Evolutionary conservation across 139 green algal genomes (phyloP).

Genomic region (Tetradesmus obliquus): DNA sequence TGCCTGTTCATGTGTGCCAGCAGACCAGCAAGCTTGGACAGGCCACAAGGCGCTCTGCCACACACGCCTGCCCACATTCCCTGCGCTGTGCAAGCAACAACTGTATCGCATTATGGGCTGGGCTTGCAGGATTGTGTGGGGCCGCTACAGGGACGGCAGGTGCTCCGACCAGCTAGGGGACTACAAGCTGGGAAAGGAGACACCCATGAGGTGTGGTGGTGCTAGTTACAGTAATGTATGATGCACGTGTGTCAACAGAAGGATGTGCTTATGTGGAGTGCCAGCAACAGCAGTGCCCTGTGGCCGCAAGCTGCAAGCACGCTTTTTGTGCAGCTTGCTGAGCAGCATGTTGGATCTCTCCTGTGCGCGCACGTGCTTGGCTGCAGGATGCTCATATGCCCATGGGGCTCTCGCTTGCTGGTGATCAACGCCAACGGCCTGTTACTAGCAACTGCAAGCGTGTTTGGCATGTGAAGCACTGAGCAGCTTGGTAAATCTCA

Average conservation of each 20-base stretch:
- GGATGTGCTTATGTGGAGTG: not conserved
- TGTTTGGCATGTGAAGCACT: too few species aligned
- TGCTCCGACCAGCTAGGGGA: slow-evolving; percentile 45
- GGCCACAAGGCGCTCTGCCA: too few species aligned
- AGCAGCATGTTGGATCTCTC: not conserved
- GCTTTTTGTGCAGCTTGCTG: not conserved
- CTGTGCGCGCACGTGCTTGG: not conserved
- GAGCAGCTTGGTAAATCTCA: too few species aligned
- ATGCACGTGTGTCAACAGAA: not conserved
- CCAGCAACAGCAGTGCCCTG: not conserved
- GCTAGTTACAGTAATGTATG: too few species aligned
- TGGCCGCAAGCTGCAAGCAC: not conserved
- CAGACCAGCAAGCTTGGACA: too few species aligned
- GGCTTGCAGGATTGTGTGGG: slow-evolving; percentile 44
- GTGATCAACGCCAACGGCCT: slow-evolving; percentile 28
- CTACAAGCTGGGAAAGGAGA: slow-evolving; percentile 36
- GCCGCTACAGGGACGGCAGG: slow-evolving; percentile 20
- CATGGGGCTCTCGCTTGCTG: slow-evolving; percentile 29
- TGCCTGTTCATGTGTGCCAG: not conserved
- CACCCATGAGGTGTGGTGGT: slow-evolving; percentile 27
- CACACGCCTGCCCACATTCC: too few species aligned
- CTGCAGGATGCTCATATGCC: slow-evolving; percentile 39
- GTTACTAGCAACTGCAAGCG: too few species aligned
- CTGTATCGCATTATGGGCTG: not conserved
- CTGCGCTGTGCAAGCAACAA: too few species aligned